Base-by-base conservation (phyloP, 2,329 filamentous ascomycete species). In the Alternaria brassicae region DNA sequence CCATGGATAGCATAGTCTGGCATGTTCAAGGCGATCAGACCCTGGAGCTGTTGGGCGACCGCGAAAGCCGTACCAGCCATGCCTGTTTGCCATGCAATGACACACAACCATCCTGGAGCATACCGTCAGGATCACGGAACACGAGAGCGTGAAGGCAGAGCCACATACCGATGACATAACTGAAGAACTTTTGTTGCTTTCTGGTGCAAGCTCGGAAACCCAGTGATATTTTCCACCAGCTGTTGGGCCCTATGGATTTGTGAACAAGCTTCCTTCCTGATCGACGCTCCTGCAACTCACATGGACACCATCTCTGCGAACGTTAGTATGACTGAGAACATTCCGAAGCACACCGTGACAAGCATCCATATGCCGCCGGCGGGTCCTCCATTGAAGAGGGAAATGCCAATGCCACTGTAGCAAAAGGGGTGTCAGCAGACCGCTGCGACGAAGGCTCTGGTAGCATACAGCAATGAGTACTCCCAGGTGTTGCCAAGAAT, bases 41-140 rank as follows among this genome's bases (percentile, higher is more conserved):
- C 71, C 56, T 73, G 70, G 21, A 74, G 58, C 40, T 70, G 62
- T 5, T 62, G 63, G 5, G 63, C 58, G 3, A 60, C 47, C 1
- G 67, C 60, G 48, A 69, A 72, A n/a, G 66, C 60, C 2, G 64
- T 65, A 15, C 58, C 58, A 13, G 75, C 77, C 64, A 54, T 65
- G 59, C 41, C 62, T 7, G 71, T 68, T 60, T 79, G 77, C 78
- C 78, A 80, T 2, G 73, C 77, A 1, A 79, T 65, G 5, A 76
- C 73, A 42, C 71, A 74, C 10, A 78, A 66, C 80, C 80, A 81
- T 10, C 79, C 79, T 45, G 12, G 7, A 37, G 4, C 9, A 25
- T 0, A 12, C 15, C 7, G 3, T 32, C 17, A 52, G 51, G 2
- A 36, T 7, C 1, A n/a, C 5, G 3, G 13, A 2, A 36, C 15